Evolutionary conservation across 495 filamentous ascomycete species (phyloP), one percentile per base, ranked within the genome.

Genomic region (Lophiostoma macrostomum): DNA sequence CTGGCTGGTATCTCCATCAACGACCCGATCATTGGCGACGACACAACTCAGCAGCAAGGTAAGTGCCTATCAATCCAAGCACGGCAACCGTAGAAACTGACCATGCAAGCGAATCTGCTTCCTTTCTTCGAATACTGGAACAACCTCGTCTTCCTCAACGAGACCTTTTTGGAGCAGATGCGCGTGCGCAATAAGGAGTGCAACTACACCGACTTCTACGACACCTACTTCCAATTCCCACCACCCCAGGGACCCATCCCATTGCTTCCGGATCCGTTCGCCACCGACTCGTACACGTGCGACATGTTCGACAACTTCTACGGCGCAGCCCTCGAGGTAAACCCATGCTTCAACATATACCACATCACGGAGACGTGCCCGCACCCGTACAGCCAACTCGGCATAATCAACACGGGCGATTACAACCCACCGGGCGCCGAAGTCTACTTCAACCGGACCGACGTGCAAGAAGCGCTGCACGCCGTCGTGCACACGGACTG

Each of bases 301-400:
- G 71, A 74, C 18, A 58, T 85, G 20, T 87, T 74, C 69, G 70
- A 75, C 53, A 72, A 78, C 30, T 77, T 87, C 44, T 69, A 73
- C 37, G 64, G 71, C 13, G 87, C 84, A 22, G 76, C 74, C 14
- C 62, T 72, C 19, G 51, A 71, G 24, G 68, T 85, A 24, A 93
- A 91, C 71, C 88, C 88, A 0, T 91, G 88, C 73, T 93, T 87
- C 73, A 81, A 88, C 72, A 71, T 85, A 37, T 91, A 91, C 69
- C 81, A 88, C 49, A 75, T 93, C 16, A 76, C 81, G 18, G 83
- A 81, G 49, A 87, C 80, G 31, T 93, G 88, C 66, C 88, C 88
- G 0, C 68, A 83, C 32, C 74, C 85, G 2, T 89, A 78, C 80
- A 80, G 86, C 54, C 78, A 84, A 0, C 81, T 91, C 40, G 88